Evolutionary conservation across 2,329 filamentous ascomycete species (phyloP).

Genomic region (Colletotrichum paranaense): DNA sequence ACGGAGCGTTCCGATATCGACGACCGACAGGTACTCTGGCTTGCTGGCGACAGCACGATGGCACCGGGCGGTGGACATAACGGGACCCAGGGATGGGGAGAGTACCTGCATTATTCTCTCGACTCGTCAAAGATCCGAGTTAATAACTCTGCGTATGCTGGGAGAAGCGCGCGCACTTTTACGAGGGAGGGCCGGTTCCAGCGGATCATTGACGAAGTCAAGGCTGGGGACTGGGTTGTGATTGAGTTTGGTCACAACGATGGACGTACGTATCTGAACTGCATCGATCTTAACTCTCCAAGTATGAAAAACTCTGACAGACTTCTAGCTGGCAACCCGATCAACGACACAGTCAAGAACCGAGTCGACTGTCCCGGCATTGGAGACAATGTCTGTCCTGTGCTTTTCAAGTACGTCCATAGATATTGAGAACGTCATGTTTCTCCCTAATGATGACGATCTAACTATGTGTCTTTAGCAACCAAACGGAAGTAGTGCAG

Average conservation of each 20-base stretch:
- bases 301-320: not conserved
- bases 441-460: rapidly evolving
- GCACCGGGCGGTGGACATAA: slow-evolving; percentile 53
- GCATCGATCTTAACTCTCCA: no score
- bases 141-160: slow-evolving; percentile 74
- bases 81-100: slow-evolving; percentile 69
- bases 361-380: slow-evolving; percentile 68
- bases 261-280: slow-evolving; percentile 48
- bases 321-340: slow-evolving; percentile 1
- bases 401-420: slow-evolving; percentile 49
- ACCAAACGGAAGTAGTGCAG: slow-evolving; percentile 61
- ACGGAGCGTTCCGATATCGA: slow-evolving; percentile 1
- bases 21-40: slow-evolving; percentile 56
- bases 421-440: rapidly evolving
- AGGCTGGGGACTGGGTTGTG: slow-evolving; percentile 72
- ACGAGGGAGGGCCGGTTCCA: slow-evolving; percentile 74
- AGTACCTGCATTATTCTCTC: slow-evolving; percentile 66
- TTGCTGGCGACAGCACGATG: slow-evolving; percentile 73
- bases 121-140: slow-evolving; percentile 40
- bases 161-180: slow-evolving; percentile 75
- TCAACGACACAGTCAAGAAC: slow-evolving; percentile 66
- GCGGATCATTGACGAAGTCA: slow-evolving; percentile 62
- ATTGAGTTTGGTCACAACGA: slow-evolving; percentile 82
- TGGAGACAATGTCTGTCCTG: slow-evolving; percentile 66
- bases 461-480: not conserved